These are phyloP conservation scores for Thalassiosira mediterranea DNA, from an alignment of 352 stramenopile species.

Conservation along the genomic window DNA sequence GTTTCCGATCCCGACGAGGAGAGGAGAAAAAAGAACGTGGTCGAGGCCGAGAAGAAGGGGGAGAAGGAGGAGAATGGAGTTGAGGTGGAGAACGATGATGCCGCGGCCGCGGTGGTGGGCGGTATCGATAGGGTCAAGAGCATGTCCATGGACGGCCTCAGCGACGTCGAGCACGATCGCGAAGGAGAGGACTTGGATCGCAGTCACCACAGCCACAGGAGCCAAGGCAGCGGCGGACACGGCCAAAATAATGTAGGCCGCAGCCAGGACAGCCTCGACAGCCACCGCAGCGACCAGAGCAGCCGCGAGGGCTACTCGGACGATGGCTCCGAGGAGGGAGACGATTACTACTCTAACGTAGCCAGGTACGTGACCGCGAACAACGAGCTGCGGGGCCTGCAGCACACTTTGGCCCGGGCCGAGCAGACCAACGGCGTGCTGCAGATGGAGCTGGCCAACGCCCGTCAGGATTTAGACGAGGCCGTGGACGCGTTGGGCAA, in stretches of 20 bases:
- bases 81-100: too few relatives aligned
- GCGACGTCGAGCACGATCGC: neutral
- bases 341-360: slow-evolving; percentile 5
- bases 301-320: too few relatives aligned
- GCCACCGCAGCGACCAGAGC: too few relatives aligned
- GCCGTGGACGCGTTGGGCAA: too few relatives aligned
- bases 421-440: neutral
- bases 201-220: too few relatives aligned
- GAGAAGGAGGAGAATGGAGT: neutral
- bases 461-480: neutral
- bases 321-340: slow-evolving; percentile 3
- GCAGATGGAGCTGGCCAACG: neutral
- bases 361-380: neutral
- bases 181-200: neutral
- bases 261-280: too few relatives aligned
- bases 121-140: neutral
- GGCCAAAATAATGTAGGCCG: too few relatives aligned
- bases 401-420: neutral
- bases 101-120: neutral
- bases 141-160: neutral
- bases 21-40: neutral
- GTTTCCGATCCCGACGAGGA: neutral
- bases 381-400: neutral
- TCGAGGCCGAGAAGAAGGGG: neutral
- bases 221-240: too few relatives aligned